These are phyloP conservation scores for Xylona heveae DNA, from an alignment of 495 filamentous ascomycete genomes.

Conservation along the genomic window DNA sequence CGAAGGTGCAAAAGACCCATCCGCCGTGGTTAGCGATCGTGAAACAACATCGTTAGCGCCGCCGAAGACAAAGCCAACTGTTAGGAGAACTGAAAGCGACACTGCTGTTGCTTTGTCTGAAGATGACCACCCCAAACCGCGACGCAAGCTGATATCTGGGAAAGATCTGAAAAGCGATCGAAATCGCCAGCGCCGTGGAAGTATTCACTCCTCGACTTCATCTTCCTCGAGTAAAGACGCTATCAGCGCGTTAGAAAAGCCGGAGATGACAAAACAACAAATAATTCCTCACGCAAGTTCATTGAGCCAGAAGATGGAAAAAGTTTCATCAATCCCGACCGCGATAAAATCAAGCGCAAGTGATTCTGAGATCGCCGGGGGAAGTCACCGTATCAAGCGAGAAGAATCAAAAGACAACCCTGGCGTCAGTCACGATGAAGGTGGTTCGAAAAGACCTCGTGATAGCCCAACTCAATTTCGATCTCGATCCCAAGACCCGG, in stretches of 20 bases:
- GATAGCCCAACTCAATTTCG: too few relatives aligned
- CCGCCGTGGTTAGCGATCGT: constrained; percentile 24
- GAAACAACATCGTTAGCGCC: constrained; percentile 24
- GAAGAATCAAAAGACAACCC: too few relatives aligned
- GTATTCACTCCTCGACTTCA: constrained; percentile 4
- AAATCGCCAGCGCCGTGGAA: constrained; percentile 19
- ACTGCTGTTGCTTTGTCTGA: constrained; percentile 23
- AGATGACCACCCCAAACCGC: constrained; percentile 30
- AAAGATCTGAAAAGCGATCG: constrained; percentile 33
- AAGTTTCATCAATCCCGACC: too few relatives aligned
- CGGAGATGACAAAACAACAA: too few relatives aligned
- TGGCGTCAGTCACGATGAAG: too few relatives aligned
- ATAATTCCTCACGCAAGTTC: too few relatives aligned
- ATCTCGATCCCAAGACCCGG: too few relatives aligned
- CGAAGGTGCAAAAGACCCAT: neutral
- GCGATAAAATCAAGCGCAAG: too few relatives aligned
- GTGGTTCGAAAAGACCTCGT: too few relatives aligned
- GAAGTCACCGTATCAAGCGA: too few relatives aligned
- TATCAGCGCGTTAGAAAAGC: neutral
- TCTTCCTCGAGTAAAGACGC: constrained; percentile 3
- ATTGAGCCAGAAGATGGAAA: too few relatives aligned
- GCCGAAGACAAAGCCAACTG: constrained; percentile 19
- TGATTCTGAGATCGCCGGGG: too few relatives aligned
- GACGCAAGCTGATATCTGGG: constrained; percentile 36
- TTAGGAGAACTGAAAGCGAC: constrained; percentile 24